These are phyloP conservation scores for Beta corolliflora DNA, from an alignment of 179 eudicot genomes.

Conservation along the genomic window DNA sequence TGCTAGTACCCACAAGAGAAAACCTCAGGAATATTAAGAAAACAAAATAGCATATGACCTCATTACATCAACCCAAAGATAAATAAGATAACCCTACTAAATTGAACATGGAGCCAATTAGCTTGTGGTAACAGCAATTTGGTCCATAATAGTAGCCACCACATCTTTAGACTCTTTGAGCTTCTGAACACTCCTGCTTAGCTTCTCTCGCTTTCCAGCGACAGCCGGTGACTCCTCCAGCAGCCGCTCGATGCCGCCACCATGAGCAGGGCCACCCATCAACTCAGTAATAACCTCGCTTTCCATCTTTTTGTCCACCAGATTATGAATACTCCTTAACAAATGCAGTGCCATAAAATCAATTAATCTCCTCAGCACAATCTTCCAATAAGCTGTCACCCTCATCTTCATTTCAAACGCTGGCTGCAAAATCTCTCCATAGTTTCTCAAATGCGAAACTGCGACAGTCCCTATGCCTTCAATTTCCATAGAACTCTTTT, in stretches of 20 bases:
- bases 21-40: too few relatives aligned
- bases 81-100: too few relatives aligned
- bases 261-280: constrained; percentile 25
- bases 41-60: too few relatives aligned
- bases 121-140: constrained; percentile 7
- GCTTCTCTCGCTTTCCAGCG: constrained; percentile 40
- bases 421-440: constrained; percentile 22
- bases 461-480: constrained; percentile 44
- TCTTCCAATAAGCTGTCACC: constrained; percentile 51
- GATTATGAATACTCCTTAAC: constrained; percentile 32
- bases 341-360: constrained; percentile 44
- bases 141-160: constrained; percentile 41
- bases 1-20: too few relatives aligned
- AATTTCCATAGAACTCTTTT: constrained; percentile 12
- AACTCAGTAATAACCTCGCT: constrained; percentile 35
- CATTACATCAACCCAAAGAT: too few relatives aligned
- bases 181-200: constrained; percentile 37
- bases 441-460: constrained; percentile 35
- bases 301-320: constrained; percentile 44
- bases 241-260: constrained; percentile 44
- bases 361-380: constrained; percentile 43
- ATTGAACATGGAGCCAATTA: too few relatives aligned
- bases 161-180: constrained; percentile 51
- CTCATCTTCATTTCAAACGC: constrained; percentile 63
- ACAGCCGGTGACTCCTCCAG: constrained; percentile 48